Evolutionary conservation across 768 basidiomycete species (phyloP), one percentile per base, ranked within the genome.

Genomic region (Pleurotus djamor): DNA sequence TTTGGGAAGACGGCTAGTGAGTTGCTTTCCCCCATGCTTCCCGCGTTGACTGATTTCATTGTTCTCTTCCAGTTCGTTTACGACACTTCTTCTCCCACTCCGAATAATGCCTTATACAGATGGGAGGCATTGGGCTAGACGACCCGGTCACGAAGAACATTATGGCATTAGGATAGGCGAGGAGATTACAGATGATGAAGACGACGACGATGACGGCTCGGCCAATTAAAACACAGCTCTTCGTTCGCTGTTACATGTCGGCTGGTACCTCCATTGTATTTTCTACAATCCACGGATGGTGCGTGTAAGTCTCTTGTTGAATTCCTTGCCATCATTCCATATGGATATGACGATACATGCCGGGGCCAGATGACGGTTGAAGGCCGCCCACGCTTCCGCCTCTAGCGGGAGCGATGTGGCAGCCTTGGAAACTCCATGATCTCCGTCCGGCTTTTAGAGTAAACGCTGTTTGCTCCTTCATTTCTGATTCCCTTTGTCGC

Each of bases 301-400:
- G 48, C 14, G 41, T 16, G 33, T 35, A 13, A 14, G 5, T 34
- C 17, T n/a, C 41, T 34, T 21, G 12, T 28, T 63, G 62, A 61
- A 33, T 61, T 45, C 16, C 43, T 34, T 63, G 37, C 59, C 17
- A 59, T 36, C 14, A 16, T 37, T 50, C 28, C 51, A 13, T 34
- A 67, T 74, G 88, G 89, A 13, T 34, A 67, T 74, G 88, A 90
- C 87, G 89, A 87, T 61, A 84, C 63, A 65, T 79, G 86, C 89
- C 90, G 90, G 89, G 90, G 90, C 90, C 90, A 92, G 86, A 89
- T 85, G 90, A 91, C 85, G 66, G 87, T 77, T 69, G 73, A 72
- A 71, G 72, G 59, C 43, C 32, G 52, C n/a, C 6, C n/a, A 16
- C 59, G 41, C 55, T 55, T 59, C 43, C 64, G 57, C 47, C 60